Evolutionary conservation across 805 yeast genomes (phyloP), one percentile per base, ranked within the genome.

Genomic region (Saccharomycopsis guyanensis): DNA sequence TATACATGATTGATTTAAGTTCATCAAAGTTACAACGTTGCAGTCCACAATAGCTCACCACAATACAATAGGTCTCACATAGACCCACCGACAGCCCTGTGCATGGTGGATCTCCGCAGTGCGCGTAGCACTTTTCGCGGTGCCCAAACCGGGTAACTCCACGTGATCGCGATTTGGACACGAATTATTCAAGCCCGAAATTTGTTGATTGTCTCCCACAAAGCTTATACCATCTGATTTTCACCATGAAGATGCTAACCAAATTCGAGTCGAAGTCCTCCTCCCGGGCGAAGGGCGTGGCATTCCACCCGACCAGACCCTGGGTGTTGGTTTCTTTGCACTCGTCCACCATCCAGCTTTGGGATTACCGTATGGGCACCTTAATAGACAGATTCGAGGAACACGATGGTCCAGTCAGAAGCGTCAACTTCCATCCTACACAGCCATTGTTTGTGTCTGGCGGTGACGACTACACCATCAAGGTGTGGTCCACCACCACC

Each of bases 281-380:
- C 54, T 86, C 97, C 50, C 76, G 97, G 75, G 96, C 97, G 51
- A 88, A 93, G 68, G 95, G 97, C 55, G 86, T 93, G 61, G 97
- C 98, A 48, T 88, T 93, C 69, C 96, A 94, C 67, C 96, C 97
- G 44, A 80, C 80, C 55, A 72, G 93, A 64, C 97, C 98, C 50
- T 93, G 96, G 97, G 86, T 88, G 50, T 73, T 93, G 57, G 97
- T 89, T 29, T 88, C 97, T 5, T 73, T 94, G 51, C 93, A 91
- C 65, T 86, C 96, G 23, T 87, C 96, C n/a, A 88, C 96, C n/a
- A 91, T 93, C 63, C 98, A 94, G 66, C 73, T 93, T 54, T 93
- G 99, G 99, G 99, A 93, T 66, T 93, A 94, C 68, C 81, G 99
- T 60, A 93, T 93, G 99, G 99, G 99, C 38, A 88, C 97, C 2